phyloP scores from a whole-genome alignment of 192 early-diverging fungal genomes.

The Podila clonocystis region DNA sequence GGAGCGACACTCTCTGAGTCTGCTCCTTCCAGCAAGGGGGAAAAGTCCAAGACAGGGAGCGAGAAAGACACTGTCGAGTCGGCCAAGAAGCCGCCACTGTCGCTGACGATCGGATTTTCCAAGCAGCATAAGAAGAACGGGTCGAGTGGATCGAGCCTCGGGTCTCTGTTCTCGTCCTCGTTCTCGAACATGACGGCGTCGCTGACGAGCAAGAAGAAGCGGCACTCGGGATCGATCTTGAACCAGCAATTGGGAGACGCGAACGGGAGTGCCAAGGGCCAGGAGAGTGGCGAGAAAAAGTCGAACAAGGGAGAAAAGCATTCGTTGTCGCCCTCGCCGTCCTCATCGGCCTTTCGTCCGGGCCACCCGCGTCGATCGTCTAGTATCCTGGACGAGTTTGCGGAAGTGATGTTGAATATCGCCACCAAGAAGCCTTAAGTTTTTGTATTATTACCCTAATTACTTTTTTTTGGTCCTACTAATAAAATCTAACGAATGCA shows the following conservation, averaged over 20 bases:
- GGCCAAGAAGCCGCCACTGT: background rate
- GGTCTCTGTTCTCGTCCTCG: background rate
- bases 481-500: too few species aligned
- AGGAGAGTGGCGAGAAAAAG: too few species aligned
- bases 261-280: background rate
- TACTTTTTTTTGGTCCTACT: too few species aligned
- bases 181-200: background rate
- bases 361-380: constrained; percentile 1
- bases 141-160: background rate
- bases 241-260: background rate
- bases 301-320: background rate
- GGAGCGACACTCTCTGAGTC: background rate
- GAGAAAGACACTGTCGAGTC: background rate
- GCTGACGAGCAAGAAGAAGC: background rate
- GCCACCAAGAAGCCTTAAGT: background rate
- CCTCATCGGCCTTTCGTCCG: background rate
- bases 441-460: too few species aligned
- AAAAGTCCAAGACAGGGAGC: too few species aligned
- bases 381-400: background rate
- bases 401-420: background rate
- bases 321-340: background rate
- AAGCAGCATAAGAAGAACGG: constrained; percentile 1
- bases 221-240: background rate
- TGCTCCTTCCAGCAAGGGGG: too few species aligned
- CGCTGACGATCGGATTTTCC: background rate